Evolutionary conservation across 202 grass and related monocot genomes (phyloP), one percentile per base, ranked within the genome.

Genomic region (Zoysia matrella): DNA sequence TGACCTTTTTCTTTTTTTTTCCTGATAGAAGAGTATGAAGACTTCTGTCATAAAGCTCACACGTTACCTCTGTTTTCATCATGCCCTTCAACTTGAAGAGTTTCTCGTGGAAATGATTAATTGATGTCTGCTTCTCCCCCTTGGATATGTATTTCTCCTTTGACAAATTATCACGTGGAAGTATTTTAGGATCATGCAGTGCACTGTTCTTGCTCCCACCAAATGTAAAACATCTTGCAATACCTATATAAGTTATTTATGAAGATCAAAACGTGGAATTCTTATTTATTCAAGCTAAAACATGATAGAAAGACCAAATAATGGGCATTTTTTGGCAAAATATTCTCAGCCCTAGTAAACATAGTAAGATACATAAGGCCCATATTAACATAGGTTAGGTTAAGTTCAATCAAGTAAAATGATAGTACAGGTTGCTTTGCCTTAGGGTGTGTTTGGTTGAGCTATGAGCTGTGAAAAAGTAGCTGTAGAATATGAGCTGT

Each of bases 51-150:
- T 49, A 69, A 44, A 69, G 49, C 15, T 70, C 83, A 82, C 43
- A 13, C 13, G 52, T 52, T 93, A 98, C 92, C 89, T 95, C 86
- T 72, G 96, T 98, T 62, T 95, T 98, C 96, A 98, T 95, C 89
- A 95, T 87, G 69, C 83, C 92, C 87, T 92, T 98, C 67, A 98
- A 83, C 80, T 90, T 98, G 73, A 98, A 93, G 77, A 93, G 92
- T 51, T 98, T 98, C 83, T 98, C 92, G 47, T 98, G 85, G 81
- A 98, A 98, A 93, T 98, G 95, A 74, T 98, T 98, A 5, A 98
- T 82, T 15, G 91, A 67, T 22, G 89, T 98, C 80, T 93, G 92
- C 52, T 95, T 95, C 64, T 83, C 92, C 71, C 92, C 89, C 85
- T 98, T 95, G 72, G 67, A 85, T 87, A 91, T 95, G 69, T 98